A percentile compares a stretch with the other conserved stretches of the same genome.
Evolutionary conservation across 257 asterid genomes (phyloP).

Genomic region (Nicotiana paniculata): DNA sequence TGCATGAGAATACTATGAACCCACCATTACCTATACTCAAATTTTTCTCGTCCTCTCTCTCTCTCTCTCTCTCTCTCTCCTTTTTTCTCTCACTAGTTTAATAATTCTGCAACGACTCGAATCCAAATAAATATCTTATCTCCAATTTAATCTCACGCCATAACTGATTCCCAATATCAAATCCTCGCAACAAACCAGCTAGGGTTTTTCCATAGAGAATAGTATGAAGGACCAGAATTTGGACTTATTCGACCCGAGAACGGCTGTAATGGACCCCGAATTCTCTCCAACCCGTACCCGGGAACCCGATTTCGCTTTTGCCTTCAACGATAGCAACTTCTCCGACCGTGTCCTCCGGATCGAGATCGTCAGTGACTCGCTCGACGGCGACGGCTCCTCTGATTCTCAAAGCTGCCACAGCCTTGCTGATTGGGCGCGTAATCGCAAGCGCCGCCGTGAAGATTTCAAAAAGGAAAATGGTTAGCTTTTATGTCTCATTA

Average conservation of each 20-base stretch:
- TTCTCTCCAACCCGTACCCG: neutral
- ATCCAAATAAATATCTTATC: no score
- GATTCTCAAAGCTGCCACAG: neutral
- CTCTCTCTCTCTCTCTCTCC: no score
- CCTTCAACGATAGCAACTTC: constrained; percentile 12
- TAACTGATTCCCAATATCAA: no score
- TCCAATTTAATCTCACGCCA: no score
- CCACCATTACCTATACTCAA: no score
- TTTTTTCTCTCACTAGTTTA: no score
- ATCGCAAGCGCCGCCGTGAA: constrained; percentile 11
- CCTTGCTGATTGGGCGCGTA: constrained; percentile 12
- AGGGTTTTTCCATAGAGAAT: neutral
- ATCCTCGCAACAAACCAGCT: no score
- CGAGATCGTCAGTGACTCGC: constrained; percentile 9
- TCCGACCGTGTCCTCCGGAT: constrained; percentile 6
- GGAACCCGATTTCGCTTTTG: constrained; percentile 12
- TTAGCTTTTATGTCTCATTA: neutral
- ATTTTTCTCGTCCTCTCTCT: no score
- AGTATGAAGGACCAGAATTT: constrained; percentile 3
- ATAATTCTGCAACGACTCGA: no score
- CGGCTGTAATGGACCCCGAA: neutral
- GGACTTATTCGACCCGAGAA: constrained; percentile 6
- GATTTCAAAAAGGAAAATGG: constrained; percentile 9
- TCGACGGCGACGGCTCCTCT: neutral
- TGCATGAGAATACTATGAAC: no score